Percentiles rank a stretch among this genome's conserved stretches.
Evolutionary conservation across 2,329 filamentous ascomycete genomes (phyloP).

Genomic region (Trichoderma cornu-damae): DNA sequence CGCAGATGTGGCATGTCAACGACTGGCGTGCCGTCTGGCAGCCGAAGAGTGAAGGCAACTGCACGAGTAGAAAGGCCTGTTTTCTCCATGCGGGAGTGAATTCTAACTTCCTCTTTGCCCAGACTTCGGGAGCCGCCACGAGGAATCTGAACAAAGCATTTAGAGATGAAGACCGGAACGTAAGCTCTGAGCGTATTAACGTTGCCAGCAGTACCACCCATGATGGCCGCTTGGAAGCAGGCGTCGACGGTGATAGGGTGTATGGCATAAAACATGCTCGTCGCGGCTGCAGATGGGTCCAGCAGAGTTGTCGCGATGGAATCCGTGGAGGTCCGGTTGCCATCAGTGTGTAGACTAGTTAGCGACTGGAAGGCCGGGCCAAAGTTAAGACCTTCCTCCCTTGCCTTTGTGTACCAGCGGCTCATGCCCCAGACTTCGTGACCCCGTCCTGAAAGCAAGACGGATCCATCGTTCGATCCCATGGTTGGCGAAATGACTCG

Average conservation of each 20-base stretch:
- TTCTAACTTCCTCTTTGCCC: not conserved
- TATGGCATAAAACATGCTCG: slow-evolving; percentile 7
- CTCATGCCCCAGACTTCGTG: slow-evolving; percentile 8
- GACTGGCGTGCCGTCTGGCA: not conserved
- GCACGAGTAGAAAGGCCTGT: not conserved
- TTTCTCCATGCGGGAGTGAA: slow-evolving; percentile 11
- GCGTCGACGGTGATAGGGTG: slow-evolving; percentile 7
- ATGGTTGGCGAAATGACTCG: not conserved
- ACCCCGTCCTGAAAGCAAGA: not conserved
- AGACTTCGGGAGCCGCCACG: not conserved
- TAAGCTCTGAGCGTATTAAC: not conserved
- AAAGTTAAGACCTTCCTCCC: slow-evolving; percentile 10
- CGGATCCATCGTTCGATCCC: not conserved
- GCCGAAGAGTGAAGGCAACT: slow-evolving; percentile 1
- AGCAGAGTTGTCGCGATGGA: not conserved
- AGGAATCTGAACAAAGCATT: not conserved
- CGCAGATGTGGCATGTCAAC: not conserved
- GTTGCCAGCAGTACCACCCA: slow-evolving; percentile 4
- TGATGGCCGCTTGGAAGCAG: slow-evolving; percentile 7
- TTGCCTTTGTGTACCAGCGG: slow-evolving; percentile 6
- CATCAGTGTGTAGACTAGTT: not conserved
- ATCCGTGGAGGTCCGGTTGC: not conserved
- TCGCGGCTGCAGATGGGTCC: not conserved
- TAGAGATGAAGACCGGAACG: slow-evolving; percentile 1
- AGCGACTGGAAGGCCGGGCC: slow-evolving; percentile 1